phyloP scores from a whole-genome alignment of 768 basidiomycete species.

The Boletellus emodensis region DNA sequence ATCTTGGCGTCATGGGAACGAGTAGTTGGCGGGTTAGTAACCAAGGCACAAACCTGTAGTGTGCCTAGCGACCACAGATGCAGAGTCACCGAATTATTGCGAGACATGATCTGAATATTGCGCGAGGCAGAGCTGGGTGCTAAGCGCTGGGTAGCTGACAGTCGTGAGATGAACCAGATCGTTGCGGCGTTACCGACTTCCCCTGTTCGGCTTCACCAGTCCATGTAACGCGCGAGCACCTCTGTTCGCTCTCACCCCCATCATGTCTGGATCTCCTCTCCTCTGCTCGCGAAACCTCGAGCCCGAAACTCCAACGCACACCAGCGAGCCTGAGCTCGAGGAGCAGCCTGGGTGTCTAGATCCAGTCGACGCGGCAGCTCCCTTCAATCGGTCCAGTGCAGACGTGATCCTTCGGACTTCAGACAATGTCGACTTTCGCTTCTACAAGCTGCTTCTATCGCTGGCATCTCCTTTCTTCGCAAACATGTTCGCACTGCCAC shows the following conservation, averaged over 20 bases:
- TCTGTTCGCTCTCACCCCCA: not conserved
- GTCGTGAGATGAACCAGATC: not conserved
- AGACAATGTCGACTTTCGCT: conserved; percentile 48
- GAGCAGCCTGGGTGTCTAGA: not conserved
- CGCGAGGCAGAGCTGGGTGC: not conserved
- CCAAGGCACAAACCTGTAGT: too few relatives aligned
- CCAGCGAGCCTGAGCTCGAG: conserved; percentile 4
- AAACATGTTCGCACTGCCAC: conserved; percentile 52
- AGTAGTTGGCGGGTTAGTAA: too few relatives aligned
- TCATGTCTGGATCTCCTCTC: conserved; percentile 16
- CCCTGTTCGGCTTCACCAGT: conserved; percentile 2
- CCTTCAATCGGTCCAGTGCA: conserved; percentile 47
- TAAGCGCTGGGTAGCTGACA: not conserved
- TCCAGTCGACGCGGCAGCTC: conserved; percentile 31
- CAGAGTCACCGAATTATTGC: too few relatives aligned
- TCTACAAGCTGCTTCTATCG: conserved; percentile 52
- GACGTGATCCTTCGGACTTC: conserved; percentile 55
- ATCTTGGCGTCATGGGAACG: too few relatives aligned
- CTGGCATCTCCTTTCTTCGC: conserved; percentile 57
- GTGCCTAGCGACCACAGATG: too few relatives aligned
- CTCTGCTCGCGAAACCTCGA: conserved; percentile 7
- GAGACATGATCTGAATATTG: not conserved
- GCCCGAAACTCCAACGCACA: not conserved
- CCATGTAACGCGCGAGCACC: conserved; percentile 10
- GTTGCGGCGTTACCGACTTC: not conserved